Conservation (phyloP, 2,329 filamentous ascomycete genomes). For the Colletotrichum kahawae region DNA sequence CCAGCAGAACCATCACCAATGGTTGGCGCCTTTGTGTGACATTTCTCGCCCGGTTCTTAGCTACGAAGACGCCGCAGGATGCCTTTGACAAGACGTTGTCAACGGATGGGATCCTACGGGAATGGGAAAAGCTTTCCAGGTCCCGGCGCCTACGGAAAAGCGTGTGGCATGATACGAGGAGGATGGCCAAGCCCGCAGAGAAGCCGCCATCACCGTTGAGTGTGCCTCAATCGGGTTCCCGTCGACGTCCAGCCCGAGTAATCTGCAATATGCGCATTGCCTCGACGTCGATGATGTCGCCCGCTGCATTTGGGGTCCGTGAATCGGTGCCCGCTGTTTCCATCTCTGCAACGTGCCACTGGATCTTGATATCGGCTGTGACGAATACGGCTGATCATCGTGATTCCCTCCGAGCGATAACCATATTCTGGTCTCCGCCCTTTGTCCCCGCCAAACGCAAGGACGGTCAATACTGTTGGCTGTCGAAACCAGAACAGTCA, state of each 20-base stretch:
- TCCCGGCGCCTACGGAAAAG: not conserved
- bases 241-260: not conserved
- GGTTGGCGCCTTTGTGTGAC: not conserved
- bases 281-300: not conserved
- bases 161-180: not conserved
- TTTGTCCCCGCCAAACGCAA: conserved; percentile 7
- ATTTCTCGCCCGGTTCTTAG: not conserved
- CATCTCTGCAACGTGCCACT: not conserved
- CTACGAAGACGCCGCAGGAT: not conserved
- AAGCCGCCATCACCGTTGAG: not conserved
- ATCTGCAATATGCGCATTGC: not conserved
- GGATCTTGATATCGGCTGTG: conserved; percentile 6
- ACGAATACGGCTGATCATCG: not conserved
- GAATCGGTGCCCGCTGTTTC: not conserved
- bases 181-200: not conserved
- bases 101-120: not conserved
- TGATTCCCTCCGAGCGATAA: conserved; percentile 5
- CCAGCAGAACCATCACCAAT: not conserved
- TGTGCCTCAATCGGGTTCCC: not conserved
- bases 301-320: not conserved
- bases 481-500: not conserved
- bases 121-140: not conserved
- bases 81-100: not conserved
- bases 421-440: not conserved
- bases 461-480: not conserved